phyloP scores from a whole-genome alignment of 2,329 filamentous ascomycete species.

The Penicillium sp. region DNA sequence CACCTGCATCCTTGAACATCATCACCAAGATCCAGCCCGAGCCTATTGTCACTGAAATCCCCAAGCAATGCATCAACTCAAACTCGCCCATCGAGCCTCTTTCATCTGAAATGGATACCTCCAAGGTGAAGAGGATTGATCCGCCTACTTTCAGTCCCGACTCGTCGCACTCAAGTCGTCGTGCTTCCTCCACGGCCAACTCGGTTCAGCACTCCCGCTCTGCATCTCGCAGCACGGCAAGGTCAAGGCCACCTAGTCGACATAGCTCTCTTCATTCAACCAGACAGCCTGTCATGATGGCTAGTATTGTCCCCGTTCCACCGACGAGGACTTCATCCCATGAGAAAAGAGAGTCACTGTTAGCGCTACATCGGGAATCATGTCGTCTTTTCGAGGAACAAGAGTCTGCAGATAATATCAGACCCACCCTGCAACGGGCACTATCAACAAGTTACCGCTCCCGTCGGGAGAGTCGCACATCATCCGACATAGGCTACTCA shows the following conservation, averaged over 20 bases:
- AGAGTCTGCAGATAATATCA: conserved; percentile 4
- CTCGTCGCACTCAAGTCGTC: conserved; percentile 14
- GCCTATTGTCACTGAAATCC: conserved; percentile 12
- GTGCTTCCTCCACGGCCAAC: conserved; percentile 25
- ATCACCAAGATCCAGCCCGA: conserved; percentile 11
- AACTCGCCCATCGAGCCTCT: conserved; percentile 1
- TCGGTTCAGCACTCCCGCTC: conserved; percentile 27
- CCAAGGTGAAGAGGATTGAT: conserved; percentile 13
- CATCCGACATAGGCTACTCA: conserved; percentile 15
- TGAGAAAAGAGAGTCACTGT: conserved; percentile 31
- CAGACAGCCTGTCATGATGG: conserved; percentile 22
- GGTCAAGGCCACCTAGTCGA: conserved; percentile 26
- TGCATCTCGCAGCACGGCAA: conserved; percentile 32
- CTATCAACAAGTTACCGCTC: conserved; percentile 9
- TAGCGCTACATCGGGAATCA: conserved; percentile 39
- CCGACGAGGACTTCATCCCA: conserved; percentile 17
- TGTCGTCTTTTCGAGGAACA: conserved; percentile 38
- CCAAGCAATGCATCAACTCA: conserved; percentile 7
- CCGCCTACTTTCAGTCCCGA: conserved; percentile 9
- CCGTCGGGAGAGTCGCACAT: conserved; percentile 9
- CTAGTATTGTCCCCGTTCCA: conserved; percentile 25
- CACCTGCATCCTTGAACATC: conserved; percentile 6
- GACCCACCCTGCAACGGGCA: conserved; percentile 4
- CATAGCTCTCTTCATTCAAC: conserved; percentile 30
- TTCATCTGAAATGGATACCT: conserved; percentile 15